Evolutionary conservation across 306 rosid species (phyloP).

Genomic region (Spatholobus suberectus): DNA sequence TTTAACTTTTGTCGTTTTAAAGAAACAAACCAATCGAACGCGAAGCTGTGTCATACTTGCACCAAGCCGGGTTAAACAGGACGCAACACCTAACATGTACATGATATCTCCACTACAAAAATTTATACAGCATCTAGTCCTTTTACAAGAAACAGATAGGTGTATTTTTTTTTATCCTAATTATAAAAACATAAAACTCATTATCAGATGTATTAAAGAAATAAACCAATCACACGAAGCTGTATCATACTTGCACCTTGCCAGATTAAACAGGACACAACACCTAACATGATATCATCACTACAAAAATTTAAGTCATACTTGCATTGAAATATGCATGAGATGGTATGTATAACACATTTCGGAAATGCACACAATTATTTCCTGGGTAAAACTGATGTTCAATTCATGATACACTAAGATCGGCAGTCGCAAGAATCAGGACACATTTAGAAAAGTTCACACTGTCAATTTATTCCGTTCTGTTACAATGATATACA

Average conservation of each 20-base stretch:
- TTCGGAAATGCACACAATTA: neutral
- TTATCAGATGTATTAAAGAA: neutral
- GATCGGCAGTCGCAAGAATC: neutral
- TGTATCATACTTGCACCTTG: neutral
- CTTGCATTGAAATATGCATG: neutral
- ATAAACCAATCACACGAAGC: too few species aligned
- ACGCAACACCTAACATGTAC: neutral
- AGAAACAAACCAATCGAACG: neutral
- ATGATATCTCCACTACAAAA: neutral
- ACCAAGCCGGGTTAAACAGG: neutral
- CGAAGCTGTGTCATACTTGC: neutral
- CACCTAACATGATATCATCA: neutral
- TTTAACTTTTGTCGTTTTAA: neutral
- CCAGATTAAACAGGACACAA: neutral
- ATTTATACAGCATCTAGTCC: too few species aligned
- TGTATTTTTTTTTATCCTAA: too few species aligned
- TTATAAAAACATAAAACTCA: too few species aligned
- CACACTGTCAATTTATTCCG: neutral
- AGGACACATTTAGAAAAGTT: neutral
- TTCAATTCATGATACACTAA: conserved; percentile 15
- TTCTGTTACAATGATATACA: conserved; percentile 27
- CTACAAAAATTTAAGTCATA: neutral
- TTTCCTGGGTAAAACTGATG: neutral
- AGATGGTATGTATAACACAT: neutral
- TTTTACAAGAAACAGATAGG: too few species aligned